Evolutionary conservation across 2,329 filamentous ascomycete species (phyloP).

Genomic region (Periconia digitata): DNA sequence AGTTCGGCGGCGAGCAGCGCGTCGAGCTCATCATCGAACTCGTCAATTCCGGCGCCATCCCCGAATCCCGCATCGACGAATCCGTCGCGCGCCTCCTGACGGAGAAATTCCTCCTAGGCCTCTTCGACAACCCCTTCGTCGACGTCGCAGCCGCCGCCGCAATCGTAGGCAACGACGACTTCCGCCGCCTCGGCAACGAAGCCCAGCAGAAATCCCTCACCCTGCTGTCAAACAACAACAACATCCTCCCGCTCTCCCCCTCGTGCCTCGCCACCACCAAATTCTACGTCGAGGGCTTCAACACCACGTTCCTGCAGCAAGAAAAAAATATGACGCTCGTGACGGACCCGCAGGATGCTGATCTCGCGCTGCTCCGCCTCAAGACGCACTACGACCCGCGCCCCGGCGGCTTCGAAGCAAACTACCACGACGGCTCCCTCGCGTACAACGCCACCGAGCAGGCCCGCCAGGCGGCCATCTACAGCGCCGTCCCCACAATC

Average conservation of each 20-base stretch:
- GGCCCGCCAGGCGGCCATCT: slow-evolving; percentile 44
- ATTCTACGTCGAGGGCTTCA: slow-evolving; percentile 42
- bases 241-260: slow-evolving; percentile 33
- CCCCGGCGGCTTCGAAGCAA: slow-evolving; percentile 45
- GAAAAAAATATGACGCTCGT: slow-evolving; percentile 39
- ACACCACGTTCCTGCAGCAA: slow-evolving; percentile 21
- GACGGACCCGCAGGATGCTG: slow-evolving; percentile 41
- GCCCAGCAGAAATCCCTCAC: slow-evolving; percentile 43
- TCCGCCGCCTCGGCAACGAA: slow-evolving; percentile 41
- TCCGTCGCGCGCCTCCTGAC: slow-evolving; percentile 51
- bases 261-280: slow-evolving; percentile 20
- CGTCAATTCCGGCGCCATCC: slow-evolving; percentile 45
- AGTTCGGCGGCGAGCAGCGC: slow-evolving; percentile 54
- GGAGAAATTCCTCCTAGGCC: slow-evolving; percentile 56
- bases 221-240: slow-evolving; percentile 40
- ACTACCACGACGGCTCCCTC: slow-evolving; percentile 45
- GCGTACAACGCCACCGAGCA: slow-evolving; percentile 46
- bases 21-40: slow-evolving; percentile 54
- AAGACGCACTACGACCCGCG: slow-evolving; percentile 46
- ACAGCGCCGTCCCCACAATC: slow-evolving; percentile 42
- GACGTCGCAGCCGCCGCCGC: slow-evolving; percentile 47
- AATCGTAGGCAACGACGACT: slow-evolving; percentile 51
- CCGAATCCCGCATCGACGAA: slow-evolving; percentile 49
- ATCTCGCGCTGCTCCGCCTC: slow-evolving; percentile 46
- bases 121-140: slow-evolving; percentile 57